Evolutionary conservation across 2,329 filamentous ascomycete genomes (phyloP), one percentile per base, ranked within the genome.

Genomic region (Penicillium psychrosexuale): DNA sequence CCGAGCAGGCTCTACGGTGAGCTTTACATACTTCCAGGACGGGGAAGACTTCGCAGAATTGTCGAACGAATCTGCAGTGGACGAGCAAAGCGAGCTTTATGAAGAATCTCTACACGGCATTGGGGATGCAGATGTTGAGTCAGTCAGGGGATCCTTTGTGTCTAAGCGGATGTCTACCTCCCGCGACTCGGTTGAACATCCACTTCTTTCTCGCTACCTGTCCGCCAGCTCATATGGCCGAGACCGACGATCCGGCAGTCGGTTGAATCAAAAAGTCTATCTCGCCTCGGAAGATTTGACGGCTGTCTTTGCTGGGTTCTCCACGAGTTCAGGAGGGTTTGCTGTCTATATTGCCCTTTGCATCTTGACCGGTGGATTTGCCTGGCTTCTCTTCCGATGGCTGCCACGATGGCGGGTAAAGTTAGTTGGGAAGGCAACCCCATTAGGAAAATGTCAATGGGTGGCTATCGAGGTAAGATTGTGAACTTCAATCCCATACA

Each of bases 201-300:
- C 84, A 49, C 82, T 90, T 54, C 80, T 97, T 42, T 81, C 91
- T 47, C 83, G 88, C 59, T 84, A 84, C 56, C 84, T 87, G 57
- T 95, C 89, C 61, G 80, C 78, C 28, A 82, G 82, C 49, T 94
- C 90, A 12, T 82, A 86, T 59, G 81, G 78, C 30, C 90, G 88
- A 66, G 80, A 81, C 30, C 76, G 77, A 59, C 83, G 82, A 47
- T 78, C 77, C 38, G 83, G 82, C 11, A 84, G 84, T 39, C 84
- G 89, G 54, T 79, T 83, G 28, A 95, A 83, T 66, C 94, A 99
- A 72, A 97, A 97, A 75, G 82, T 97, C 24, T 94, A 97, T 73
- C 91, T 99, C 74, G 80, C 86, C 55, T 96, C 90, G 39, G 94
- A 99, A 72, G 94, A 99, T 71, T 78, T 99, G 60, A 97, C 91